Evolutionary conservation across 495 filamentous ascomycete species (phyloP), one percentile per base, ranked within the genome.

Genomic region (Massariosphaeria phaeospora): DNA sequence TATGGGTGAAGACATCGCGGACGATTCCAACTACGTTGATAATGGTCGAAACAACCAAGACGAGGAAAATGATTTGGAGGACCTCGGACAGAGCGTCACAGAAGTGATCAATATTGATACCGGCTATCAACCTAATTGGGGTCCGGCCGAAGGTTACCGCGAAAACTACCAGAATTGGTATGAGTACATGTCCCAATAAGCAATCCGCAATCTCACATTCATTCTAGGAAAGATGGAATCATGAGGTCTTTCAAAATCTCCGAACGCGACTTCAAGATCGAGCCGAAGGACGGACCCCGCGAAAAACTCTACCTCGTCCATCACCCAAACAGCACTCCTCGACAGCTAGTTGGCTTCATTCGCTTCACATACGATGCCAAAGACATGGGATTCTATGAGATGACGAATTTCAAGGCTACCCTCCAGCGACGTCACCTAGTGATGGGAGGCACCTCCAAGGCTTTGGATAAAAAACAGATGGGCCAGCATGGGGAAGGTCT

Each of bases 141-240:
- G 44, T 15, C 25, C 25, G 7, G 44, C 44, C 6, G 48, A 51
- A 41, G 48, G 31, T 7, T 51, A 40, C 21, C 48, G 48, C 9
- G 48, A 51, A 25, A 24, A 40, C n/a, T 51, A 51, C 24, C 48
- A 51, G 48, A 51, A 51, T 24, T 51, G 21, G 48, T 51, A 41
- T 12, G 45, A n/a, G n/a, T n/a, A 34, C 26, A 18, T 18, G 11
- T 38, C 45, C n/a, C n/a, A n/a, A n/a, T 33, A 35, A 35, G 27
- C 27, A 35, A n/a, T 12, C 10, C 7, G 15, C 10, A 24, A 24
- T 8, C 21, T 48, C 7, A 18, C 10, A 35, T 12, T 18, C 8
- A 34, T 5, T n/a, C 33, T 21, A 33, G 31, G 25, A 48, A 48
- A 36, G 45, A 48, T 35, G 45, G 45, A 6, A 35, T 48, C 18